A percentile compares a stretch with the other conserved stretches of the same genome.
Conservation (phyloP, 371 early-diverging fungal species). For the Apophysomyces sp. region DNA sequence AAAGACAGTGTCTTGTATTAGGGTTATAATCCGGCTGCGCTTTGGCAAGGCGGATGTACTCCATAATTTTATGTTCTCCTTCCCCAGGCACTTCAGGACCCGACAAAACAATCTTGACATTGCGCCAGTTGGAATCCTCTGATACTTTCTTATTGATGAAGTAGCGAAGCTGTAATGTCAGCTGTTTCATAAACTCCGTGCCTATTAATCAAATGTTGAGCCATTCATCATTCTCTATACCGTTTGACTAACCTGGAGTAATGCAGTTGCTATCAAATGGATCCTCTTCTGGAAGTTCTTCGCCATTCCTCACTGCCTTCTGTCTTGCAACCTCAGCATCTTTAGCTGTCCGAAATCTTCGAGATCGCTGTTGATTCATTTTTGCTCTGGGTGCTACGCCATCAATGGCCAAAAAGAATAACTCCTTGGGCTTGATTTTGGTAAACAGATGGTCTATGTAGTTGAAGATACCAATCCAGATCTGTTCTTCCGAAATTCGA, state of each 20-base stretch:
- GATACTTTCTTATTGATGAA: slow-evolving; percentile 91
- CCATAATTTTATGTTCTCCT: slow-evolving; percentile 99
- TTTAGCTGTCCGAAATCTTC: slow-evolving; percentile 94
- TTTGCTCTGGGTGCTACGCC: slow-evolving; percentile 99
- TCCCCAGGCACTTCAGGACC: slow-evolving; percentile 98
- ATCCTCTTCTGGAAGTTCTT: slow-evolving; percentile 69
- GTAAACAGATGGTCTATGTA: slow-evolving; percentile 95
- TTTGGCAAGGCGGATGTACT: slow-evolving; percentile 89
- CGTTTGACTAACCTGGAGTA: slow-evolving; percentile 84
- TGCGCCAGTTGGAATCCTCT: slow-evolving; percentile 89
- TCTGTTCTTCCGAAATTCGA: slow-evolving; percentile 87
- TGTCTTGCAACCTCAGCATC: slow-evolving; percentile 74
- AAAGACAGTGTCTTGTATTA: slow-evolving; percentile 93
- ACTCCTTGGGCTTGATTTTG: slow-evolving; percentile 92
- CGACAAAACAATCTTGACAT: slow-evolving; percentile 89
- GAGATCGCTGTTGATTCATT: slow-evolving; percentile 99
- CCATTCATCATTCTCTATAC: not conserved
- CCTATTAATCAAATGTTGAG: slow-evolving; percentile 35
- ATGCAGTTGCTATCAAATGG: slow-evolving; percentile 98
- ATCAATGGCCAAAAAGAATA: slow-evolving; percentile 97
- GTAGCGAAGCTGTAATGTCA: slow-evolving; percentile 85
- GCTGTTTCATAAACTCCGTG: slow-evolving; percentile 96
- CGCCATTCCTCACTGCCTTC: slow-evolving; percentile 64
- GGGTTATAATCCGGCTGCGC: slow-evolving; percentile 78
- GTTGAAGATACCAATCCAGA: slow-evolving; percentile 92